Conservation (phyloP, 441 rosid genomes). For the Codiaeum variegatum region DNA sequence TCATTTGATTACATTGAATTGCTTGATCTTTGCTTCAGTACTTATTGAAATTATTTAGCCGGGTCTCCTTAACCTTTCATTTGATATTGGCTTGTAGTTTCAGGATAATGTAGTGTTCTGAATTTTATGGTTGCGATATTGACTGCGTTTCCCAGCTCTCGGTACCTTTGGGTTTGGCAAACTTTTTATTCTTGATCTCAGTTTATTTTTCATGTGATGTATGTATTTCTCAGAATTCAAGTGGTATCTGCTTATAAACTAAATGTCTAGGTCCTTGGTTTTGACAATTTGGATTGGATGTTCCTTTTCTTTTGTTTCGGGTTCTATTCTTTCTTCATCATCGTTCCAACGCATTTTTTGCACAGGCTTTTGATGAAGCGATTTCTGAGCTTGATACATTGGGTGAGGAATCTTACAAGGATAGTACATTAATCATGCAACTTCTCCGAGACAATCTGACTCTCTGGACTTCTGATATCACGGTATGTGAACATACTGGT, state of each 20-base stretch:
- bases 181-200: neutral
- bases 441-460: constrained; percentile 92
- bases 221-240: neutral
- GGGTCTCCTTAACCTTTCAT: neutral
- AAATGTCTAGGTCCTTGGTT: neutral
- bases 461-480: constrained; percentile 89
- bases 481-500: constrained; percentile 30
- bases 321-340: neutral
- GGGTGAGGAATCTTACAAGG: constrained; percentile 97
- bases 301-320: neutral
- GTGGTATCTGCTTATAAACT: neutral
- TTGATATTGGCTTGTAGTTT: neutral
- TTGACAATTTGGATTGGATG: neutral
- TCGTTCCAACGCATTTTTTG: neutral
- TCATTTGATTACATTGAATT: neutral
- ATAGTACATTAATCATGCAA: constrained; percentile 92
- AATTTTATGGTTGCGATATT: neutral
- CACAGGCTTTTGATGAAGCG: constrained; percentile 91
- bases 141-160: neutral
- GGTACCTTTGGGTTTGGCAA: too few relatives aligned
- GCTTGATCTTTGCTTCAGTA: neutral
- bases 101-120: neutral
- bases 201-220: neutral
- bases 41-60: neutral
- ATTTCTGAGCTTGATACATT: constrained; percentile 87